These are phyloP conservation scores for Pseudomonodictys pantanalensis DNA, from an alignment of 495 filamentous ascomycete genomes.

Conservation along the genomic window DNA sequence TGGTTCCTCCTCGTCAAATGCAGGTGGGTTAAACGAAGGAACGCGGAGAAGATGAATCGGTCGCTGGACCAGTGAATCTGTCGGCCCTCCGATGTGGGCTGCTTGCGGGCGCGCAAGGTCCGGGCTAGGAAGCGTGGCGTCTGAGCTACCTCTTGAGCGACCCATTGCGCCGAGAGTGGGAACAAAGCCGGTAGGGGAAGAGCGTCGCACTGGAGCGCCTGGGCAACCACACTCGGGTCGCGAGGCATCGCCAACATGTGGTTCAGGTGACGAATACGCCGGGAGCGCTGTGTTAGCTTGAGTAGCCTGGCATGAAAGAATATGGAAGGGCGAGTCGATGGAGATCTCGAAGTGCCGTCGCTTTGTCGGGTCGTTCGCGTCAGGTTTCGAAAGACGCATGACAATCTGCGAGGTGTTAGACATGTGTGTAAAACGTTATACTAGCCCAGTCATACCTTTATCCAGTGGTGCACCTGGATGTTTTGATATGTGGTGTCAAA, in stretches of 20 bases:
- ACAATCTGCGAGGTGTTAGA: constrained; percentile 68
- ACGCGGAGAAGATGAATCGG: constrained; percentile 88
- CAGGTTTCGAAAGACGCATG: constrained; percentile 87
- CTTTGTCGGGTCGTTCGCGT: constrained; percentile 74
- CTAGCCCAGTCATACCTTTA: constrained; percentile 68
- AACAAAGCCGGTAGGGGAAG: constrained; percentile 45
- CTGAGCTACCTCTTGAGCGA: constrained; percentile 19
- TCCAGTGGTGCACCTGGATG: constrained; percentile 97
- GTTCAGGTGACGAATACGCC: constrained; percentile 68
- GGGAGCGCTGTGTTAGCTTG: constrained; percentile 88
- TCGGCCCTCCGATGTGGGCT: constrained; percentile 38
- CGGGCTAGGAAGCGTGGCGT: constrained; percentile 39
- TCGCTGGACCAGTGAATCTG: constrained; percentile 43
- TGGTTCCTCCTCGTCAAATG: constrained; percentile 85
- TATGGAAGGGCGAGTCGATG: constrained; percentile 95
- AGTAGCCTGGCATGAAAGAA: constrained; percentile 90
- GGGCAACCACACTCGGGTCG: constrained; percentile 75
- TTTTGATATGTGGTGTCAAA: constrained; percentile 96
- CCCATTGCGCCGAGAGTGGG: constrained; percentile 43
- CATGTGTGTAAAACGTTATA: constrained; percentile 5
- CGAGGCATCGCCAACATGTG: constrained; percentile 44
- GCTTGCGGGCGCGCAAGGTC: constrained; percentile 40
- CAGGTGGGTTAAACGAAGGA: constrained; percentile 85
- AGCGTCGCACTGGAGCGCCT: constrained; percentile 54
- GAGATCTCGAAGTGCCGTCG: constrained; percentile 97